Base-by-base conservation (phyloP, 331 rosid genomes). In the Arachis monticola region DNA sequence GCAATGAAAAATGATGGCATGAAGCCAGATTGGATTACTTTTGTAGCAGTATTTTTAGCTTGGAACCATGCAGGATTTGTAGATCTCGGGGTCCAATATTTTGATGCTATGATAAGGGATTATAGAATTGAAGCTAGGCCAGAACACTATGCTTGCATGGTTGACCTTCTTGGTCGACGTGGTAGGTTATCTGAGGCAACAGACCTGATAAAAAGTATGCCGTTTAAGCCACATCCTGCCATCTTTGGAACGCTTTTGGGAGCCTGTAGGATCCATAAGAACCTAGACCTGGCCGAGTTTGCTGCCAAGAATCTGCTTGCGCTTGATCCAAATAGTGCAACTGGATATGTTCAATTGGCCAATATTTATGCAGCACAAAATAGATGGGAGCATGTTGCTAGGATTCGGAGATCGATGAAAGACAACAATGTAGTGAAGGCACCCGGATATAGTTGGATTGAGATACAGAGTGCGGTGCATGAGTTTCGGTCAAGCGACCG, bases 371-470 rank as follows among this genome's bases (percentile, higher is more conserved):
- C 94, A 10, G 87, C 85, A 30, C 81, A 83, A 61, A 79, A 76
- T 61, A 79, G 83, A 81, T 91, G 97, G 94, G 91, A 87, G 27
- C 77, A 70, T 55, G 97, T 88, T 55, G 87, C 88, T 31, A 78
- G 78, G 77, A 81, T 87, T 69, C 85, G 97, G 70, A 83, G 45
- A 62, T 75, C 67, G 5, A 91, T 91, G 95, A 89, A 85, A 81
- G 86, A 85, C 67, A 85, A 84, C 32, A 76, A 83, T 10, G 85
- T 84, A 2, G 85, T 86, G 70, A 91, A 89, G 81, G 45, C 70
- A 44, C 96, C 97, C 7, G 96, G 96, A 35, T 89, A 80, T 48
- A 89, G 96, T 77, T 91, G 96, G 97, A 86, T 89, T 47, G 97
- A 91, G 83, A 77, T 89, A 41, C 80, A 81, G 74, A 80, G 79